Base-by-base conservation (phyloP, 2,329 filamentous ascomycete genomes). In the Beauveria caledonica region DNA sequence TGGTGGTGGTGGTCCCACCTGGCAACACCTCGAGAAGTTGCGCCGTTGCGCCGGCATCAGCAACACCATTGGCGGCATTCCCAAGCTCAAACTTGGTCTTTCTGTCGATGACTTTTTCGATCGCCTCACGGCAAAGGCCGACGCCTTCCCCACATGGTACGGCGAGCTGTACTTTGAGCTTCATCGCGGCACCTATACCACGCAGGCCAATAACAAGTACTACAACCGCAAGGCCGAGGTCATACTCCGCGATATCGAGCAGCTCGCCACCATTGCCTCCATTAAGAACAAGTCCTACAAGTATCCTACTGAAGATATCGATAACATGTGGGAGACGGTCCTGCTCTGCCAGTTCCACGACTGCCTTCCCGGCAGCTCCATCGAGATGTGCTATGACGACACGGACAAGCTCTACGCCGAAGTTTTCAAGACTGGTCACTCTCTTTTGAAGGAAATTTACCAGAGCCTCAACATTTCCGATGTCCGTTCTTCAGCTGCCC, bases 321-420 rank as follows among this genome's bases (percentile, higher is more conserved):
- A 99, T 70, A 82, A 88, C 61, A 95, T 99, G 86, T 99, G 94
- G 94, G 93, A 97, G 77, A 82, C 83, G 60, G 88, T 93, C 3
- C 80, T 97, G 25, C 83, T 97, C 27, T 97, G 93, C 66, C 94
- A 99, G 69, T 99, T 99, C 80, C 94, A 99, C 66, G 94, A 99
- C 71, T 97, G 94, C 71, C 80, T 99, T 56, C 94, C 94, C 0
- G 94, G 94, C 60, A 97, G 91, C 70, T 90, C 86, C 39, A 97
- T 99, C 67, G 92, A 95, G 73, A 97, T 97, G 92, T 96, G 92
- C 73, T 97, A 97, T 68, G 90, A 96, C 71, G 94, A 99, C 71
- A 96, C 92, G 3, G 89, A 96, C 70, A 83, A 92, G 76, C 80
- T 96, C 7, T 99, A 99, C 70, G 88, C 84, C 2, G 80, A 90